Evolutionary conservation across 305 asterid genomes (phyloP).

Genomic region (Fraxinus latifolia): DNA sequence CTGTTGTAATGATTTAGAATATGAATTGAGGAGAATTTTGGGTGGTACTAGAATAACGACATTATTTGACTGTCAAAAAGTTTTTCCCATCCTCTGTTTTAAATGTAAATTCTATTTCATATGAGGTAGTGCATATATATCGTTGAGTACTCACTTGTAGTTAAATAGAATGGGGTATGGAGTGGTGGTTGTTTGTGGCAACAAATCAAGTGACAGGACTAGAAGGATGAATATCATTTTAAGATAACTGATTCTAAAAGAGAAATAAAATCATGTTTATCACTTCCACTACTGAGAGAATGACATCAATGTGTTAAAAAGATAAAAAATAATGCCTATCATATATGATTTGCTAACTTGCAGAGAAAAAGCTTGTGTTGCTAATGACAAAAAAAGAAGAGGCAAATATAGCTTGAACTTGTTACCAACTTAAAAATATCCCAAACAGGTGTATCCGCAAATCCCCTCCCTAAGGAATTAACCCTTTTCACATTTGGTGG

Average conservation of each 20-base stretch:
- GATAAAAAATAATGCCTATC: not conserved
- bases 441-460: not conserved
- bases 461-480: not conserved
- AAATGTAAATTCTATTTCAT: constrained; percentile 2
- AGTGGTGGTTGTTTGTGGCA: not conserved
- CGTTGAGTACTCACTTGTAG: not conserved
- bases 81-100: constrained; percentile 9
- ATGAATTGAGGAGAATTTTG: not conserved
- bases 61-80: constrained; percentile 4
- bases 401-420: not conserved
- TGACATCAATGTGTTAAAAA: not conserved
- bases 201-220: not conserved
- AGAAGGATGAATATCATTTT: not conserved
- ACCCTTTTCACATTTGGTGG: not conserved
- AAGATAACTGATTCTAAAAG: constrained; percentile 4
- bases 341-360: not conserved
- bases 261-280: not conserved
- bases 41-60: not conserved
- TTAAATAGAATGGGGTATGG: not conserved
- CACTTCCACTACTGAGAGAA: not conserved
- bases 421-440: not conserved
- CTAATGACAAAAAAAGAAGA: not conserved
- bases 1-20: not conserved
- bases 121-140: constrained; percentile 3
- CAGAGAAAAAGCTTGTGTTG: not conserved